Percentiles rank a stretch among this genome's conserved stretches.
These are phyloP conservation scores for Xylaria sp. DNA, from an alignment of 2,329 filamentous ascomycete species.

Conservation along the genomic window DNA sequence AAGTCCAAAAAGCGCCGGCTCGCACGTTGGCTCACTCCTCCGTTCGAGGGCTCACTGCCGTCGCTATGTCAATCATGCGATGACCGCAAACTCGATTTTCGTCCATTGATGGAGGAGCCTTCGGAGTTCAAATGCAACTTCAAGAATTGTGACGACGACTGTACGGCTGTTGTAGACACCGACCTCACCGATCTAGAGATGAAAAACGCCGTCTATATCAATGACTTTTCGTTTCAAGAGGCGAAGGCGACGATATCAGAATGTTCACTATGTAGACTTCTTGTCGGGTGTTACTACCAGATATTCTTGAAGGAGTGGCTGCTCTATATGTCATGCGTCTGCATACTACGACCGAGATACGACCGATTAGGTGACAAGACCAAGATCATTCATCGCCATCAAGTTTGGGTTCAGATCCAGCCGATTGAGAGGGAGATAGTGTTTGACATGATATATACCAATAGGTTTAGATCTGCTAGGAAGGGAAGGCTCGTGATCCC, in stretches of 20 bases:
- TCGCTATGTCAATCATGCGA: constrained; percentile 18
- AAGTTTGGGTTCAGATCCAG: constrained; percentile 27
- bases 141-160: not conserved
- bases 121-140: not conserved
- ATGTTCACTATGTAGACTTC: constrained; percentile 25
- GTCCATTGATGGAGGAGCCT: constrained; percentile 8
- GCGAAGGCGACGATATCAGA: not conserved
- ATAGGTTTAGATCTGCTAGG: not conserved
- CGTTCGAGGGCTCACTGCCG: not conserved
- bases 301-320: constrained; percentile 9
- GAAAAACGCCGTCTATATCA: constrained; percentile 16
- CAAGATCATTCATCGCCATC: constrained; percentile 17
- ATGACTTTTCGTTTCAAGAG: constrained; percentile 17
- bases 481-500: constrained; percentile 5
- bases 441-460: not conserved
- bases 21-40: constrained; percentile 4
- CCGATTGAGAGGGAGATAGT: constrained; percentile 23
- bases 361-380: constrained; percentile 4
- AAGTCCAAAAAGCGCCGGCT: not conserved
- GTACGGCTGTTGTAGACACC: not conserved
- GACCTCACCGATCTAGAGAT: constrained; percentile 11
- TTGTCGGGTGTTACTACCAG: not conserved
- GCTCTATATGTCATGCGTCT: constrained; percentile 17
- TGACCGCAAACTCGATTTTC: constrained; percentile 19
- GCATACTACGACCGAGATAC: constrained; percentile 25